These are phyloP conservation scores for Candida methanosorbosa DNA, from an alignment of 805 yeast genomes.

Conservation along the genomic window DNA sequence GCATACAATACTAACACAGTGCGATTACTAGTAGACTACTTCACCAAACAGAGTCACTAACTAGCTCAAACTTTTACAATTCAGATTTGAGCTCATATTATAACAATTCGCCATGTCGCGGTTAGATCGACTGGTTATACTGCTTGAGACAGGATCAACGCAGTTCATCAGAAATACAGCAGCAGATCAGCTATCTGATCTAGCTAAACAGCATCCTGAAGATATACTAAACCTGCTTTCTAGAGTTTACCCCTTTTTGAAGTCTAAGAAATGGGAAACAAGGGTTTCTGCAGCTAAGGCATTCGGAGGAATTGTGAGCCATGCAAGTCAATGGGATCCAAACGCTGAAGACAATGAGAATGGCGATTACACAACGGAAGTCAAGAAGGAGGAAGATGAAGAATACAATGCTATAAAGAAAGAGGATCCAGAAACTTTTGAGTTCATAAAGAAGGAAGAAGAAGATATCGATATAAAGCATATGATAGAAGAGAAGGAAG, in stretches of 20 bases:
- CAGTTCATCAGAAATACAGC: constrained; percentile 91
- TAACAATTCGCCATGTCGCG: too few species aligned
- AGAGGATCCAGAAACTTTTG: constrained; percentile 12
- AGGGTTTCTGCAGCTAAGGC: constrained; percentile 92
- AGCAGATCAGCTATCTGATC: constrained; percentile 91
- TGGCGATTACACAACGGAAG: constrained; percentile 7
- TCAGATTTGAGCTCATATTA: too few species aligned
- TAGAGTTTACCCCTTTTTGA: constrained; percentile 83
- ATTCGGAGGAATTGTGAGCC: constrained; percentile 82
- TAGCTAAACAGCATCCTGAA: constrained; percentile 92
- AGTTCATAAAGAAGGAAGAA: constrained; percentile 12
- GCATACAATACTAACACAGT: too few species aligned
- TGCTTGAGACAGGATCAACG: constrained; percentile 90
- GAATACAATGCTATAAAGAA: constrained; percentile 16
- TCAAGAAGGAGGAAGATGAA: constrained; percentile 15
- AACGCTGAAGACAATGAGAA: constrained; percentile 24
- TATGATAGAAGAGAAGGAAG: constrained; percentile 35
- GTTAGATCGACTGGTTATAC: constrained; percentile 26
- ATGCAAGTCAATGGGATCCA: constrained; percentile 82
- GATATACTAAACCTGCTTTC: constrained; percentile 77
- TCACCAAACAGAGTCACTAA: too few species aligned
- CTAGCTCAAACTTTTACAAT: too few species aligned
- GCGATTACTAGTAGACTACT: too few species aligned
- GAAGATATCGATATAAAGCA: constrained; percentile 21
- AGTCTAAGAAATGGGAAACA: constrained; percentile 89